Percentiles rank a stretch among this genome's conserved stretches.
These are phyloP conservation scores for Neocallimastix lanati DNA, from an alignment of 192 early-diverging fungal species.

Conservation along the genomic window DNA sequence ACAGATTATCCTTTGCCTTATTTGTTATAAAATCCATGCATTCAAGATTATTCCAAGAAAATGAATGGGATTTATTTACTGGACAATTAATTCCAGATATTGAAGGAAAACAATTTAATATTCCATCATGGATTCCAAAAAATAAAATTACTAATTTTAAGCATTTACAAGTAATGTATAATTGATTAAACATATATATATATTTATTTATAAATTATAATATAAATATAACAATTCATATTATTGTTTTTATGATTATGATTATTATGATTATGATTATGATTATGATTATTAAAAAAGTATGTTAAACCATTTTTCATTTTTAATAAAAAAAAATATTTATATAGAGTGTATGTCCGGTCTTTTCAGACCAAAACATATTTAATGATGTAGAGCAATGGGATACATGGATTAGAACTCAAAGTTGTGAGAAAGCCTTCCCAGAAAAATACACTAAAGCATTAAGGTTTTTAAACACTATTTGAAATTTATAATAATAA, in stretches of 20 bases:
- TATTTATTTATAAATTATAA: too few relatives aligned
- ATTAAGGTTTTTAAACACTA: too few relatives aligned
- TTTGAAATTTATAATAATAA: too few relatives aligned
- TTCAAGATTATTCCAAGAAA: conserved; percentile 16
- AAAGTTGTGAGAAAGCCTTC: background rate
- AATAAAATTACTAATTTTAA: conserved; percentile 8
- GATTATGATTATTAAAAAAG: too few relatives aligned
- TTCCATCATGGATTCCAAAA: conserved; percentile 23
- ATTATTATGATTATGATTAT: too few relatives aligned
- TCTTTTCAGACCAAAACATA: background rate
- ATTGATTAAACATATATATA: too few relatives aligned
- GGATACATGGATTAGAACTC: background rate
- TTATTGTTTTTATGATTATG: too few relatives aligned
- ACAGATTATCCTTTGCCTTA: conserved; percentile 32
- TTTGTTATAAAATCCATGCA: conserved; percentile 17
- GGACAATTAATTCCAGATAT: conserved; percentile 13
- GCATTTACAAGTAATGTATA: conserved; percentile 7
- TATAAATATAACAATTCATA: too few relatives aligned
- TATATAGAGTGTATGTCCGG: background rate
- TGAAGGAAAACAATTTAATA: conserved; percentile 6
- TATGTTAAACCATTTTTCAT: too few relatives aligned
- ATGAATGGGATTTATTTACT: conserved; percentile 27
- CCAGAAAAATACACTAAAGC: background rate
- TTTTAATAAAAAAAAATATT: too few relatives aligned
- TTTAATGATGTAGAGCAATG: background rate